Base-by-base conservation (phyloP, 345 rosid species). In the Litchi chinensis region DNA sequence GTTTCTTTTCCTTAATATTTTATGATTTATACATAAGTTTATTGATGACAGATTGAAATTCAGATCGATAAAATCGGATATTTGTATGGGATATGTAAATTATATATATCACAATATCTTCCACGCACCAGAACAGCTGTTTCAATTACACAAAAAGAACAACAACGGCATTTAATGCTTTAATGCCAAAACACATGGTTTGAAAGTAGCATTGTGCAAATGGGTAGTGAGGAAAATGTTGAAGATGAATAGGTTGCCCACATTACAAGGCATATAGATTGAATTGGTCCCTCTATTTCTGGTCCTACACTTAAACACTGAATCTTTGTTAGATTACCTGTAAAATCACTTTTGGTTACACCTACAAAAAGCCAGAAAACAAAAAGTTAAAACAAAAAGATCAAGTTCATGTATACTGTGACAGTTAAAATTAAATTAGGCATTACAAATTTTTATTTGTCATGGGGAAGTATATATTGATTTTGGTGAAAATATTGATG, bases 281-380 rank as follows among this genome's bases (percentile, higher is more conserved):
- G 21, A 4, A 57, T 62, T 13, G 69, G 70, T 64, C 77, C 62
- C 69, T 63, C 59, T 46, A n/a, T 13, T 65, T 64, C 8, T 75
- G 69, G 70, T 75, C 62, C 78, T 63, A 44, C 43, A 46, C 60
- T 24, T 74, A 18, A 64, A 19, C 3, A 46, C 28, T 48, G 60
- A 76, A 54, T 67, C 26, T 21, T 8, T 75, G 11, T 22, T 66
- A n/a, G 65, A 8, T 67, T 39, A 13, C 12, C 0, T 19, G 1
- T 57, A 56, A 19, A 73, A 19, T 59, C 26, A 57, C 32, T 40
- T 57, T 72, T 72, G 8, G 19, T 22, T 32, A 37, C 57, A 46
- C 52, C 52, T 46, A 46, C 52, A 46, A 5, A 46, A 46, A 32
- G 37, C 37, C 37, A 32, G 37, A 32, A 32, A 32, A 32, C 4